Conservation (phyloP, 1,284 basidiomycete genomes). For the Phylloporus sp. region DNA sequence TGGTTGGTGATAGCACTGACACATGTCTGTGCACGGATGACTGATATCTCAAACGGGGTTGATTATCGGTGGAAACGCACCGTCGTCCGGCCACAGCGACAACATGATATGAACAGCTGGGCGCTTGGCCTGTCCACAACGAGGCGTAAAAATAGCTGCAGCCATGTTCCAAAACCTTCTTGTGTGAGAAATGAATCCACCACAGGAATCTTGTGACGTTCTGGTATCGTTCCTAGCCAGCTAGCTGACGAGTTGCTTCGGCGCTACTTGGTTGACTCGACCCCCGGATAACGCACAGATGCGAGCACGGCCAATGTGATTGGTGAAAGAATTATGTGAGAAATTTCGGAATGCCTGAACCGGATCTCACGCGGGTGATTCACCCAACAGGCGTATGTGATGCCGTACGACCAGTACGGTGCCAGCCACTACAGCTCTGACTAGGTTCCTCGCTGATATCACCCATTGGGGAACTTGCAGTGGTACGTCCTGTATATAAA, state of each 20-base stretch:
- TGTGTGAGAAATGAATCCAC: slow-evolving; percentile 22
- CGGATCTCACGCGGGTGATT: slow-evolving; percentile 29
- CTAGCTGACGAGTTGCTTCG: slow-evolving; percentile 15
- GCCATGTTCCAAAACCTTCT: slow-evolving; percentile 10
- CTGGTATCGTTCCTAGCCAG: slow-evolving; percentile 31
- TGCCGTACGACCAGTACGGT: slow-evolving; percentile 33
- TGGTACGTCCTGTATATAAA: slow-evolving; percentile 40
- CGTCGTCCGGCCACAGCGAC: slow-evolving; percentile 8
- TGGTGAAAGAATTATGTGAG: slow-evolving; percentile 25
- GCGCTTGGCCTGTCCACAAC: slow-evolving; percentile 11
- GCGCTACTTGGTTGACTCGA: slow-evolving; percentile 14
- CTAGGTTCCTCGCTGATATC: slow-evolving; percentile 41
- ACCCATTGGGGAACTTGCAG: slow-evolving; percentile 36
- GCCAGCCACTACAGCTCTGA: slow-evolving; percentile 38
- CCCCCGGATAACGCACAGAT: slow-evolving; percentile 22
- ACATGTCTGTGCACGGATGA: slow-evolving; percentile 19
- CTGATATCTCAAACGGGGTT: slow-evolving; percentile 20
- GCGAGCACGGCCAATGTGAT: slow-evolving; percentile 28
- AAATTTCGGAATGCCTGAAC: slow-evolving; percentile 17
- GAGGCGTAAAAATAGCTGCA: slow-evolving; percentile 23
- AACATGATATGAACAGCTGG: slow-evolving; percentile 6
- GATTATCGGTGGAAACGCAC: slow-evolving; percentile 33
- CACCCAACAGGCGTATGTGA: slow-evolving; percentile 28
- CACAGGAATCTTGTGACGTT: slow-evolving; percentile 18
- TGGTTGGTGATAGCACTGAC: slow-evolving; percentile 18